These are phyloP conservation scores for Ministeria vibrans DNA, from an alignment of 78 protist species.

Conservation along the genomic window DNA sequence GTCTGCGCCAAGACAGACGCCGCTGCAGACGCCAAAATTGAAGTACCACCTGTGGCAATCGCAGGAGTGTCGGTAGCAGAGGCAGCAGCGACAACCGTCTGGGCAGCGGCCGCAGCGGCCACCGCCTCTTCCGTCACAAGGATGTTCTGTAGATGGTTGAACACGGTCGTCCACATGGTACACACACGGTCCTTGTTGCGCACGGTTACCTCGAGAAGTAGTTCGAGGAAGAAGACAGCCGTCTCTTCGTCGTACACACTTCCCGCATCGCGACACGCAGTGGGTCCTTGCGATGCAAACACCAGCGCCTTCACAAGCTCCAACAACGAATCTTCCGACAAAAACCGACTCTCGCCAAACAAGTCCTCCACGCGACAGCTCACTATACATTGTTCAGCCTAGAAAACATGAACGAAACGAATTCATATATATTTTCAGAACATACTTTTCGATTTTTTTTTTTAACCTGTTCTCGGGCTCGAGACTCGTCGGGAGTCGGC, in stretches of 20 bases:
- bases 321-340: neutral
- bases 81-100: neutral
- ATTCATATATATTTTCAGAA: no score
- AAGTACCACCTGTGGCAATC: neutral
- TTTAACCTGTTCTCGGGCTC: neutral
- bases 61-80: neutral
- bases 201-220: conserved; percentile 2
- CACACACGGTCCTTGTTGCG: conserved; percentile 9
- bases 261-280: neutral
- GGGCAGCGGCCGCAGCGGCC: neutral
- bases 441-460: neutral
- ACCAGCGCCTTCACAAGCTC: conserved; percentile 14
- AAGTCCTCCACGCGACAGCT: conserved; percentile 7
- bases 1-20: neutral
- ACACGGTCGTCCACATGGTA: conserved; percentile 5
- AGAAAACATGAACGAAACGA: no score
- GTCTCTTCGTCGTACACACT: neutral
- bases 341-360: neutral
- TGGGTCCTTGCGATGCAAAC: conserved; percentile 2
- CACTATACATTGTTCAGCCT: neutral
- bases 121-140: neutral
- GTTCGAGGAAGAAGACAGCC: conserved; percentile 14
- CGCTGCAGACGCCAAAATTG: neutral
- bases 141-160: conserved; percentile 4
- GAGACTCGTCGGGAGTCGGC: neutral